phyloP scores from a whole-genome alignment of 495 filamentous ascomycete species.

The Penicillium simplicissimum region DNA sequence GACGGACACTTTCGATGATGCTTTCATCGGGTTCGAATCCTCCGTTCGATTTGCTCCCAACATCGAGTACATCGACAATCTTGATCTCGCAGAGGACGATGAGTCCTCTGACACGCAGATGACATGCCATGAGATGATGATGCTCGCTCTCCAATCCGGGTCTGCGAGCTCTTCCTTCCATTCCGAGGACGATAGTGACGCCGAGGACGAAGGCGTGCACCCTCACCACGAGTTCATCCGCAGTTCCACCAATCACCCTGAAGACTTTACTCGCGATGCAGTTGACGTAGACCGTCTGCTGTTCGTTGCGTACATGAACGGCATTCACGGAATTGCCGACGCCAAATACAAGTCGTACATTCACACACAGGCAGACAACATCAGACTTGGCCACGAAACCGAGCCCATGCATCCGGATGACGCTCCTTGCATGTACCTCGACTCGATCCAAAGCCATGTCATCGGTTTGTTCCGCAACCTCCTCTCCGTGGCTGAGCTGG shows the following conservation, averaged over 20 bases:
- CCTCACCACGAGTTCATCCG: slow-evolving; percentile 18
- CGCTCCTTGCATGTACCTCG: slow-evolving; percentile 38
- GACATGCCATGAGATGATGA: slow-evolving; percentile 50
- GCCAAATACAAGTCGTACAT: slow-evolving; percentile 38
- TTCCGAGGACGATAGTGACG: slow-evolving; percentile 22
- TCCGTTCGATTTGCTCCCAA: slow-evolving; percentile 42
- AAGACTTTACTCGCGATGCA: slow-evolving; percentile 42
- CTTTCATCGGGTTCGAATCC: slow-evolving; percentile 44
- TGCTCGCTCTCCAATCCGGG: slow-evolving; percentile 33
- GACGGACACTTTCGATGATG: slow-evolving; percentile 42
- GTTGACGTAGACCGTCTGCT: slow-evolving; percentile 44
- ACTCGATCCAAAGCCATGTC: slow-evolving; percentile 42
- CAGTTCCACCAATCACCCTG: slow-evolving; percentile 29
- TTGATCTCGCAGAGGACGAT: slow-evolving; percentile 30
- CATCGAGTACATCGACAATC: slow-evolving; percentile 41
- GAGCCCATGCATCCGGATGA: slow-evolving; percentile 42
- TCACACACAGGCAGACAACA: slow-evolving; percentile 38
- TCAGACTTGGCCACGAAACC: slow-evolving; percentile 36
- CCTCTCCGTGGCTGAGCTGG: slow-evolving; percentile 40
- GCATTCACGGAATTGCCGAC: slow-evolving; percentile 42
- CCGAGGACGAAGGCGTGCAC: slow-evolving; percentile 17
- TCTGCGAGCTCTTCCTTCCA: slow-evolving; percentile 12
- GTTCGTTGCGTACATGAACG: slow-evolving; percentile 49
- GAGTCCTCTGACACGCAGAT: slow-evolving; percentile 26
- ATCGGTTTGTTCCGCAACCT: slow-evolving; percentile 46